Conservation (phyloP, 805 yeast species). For the Ogataea methanolica region DNA sequence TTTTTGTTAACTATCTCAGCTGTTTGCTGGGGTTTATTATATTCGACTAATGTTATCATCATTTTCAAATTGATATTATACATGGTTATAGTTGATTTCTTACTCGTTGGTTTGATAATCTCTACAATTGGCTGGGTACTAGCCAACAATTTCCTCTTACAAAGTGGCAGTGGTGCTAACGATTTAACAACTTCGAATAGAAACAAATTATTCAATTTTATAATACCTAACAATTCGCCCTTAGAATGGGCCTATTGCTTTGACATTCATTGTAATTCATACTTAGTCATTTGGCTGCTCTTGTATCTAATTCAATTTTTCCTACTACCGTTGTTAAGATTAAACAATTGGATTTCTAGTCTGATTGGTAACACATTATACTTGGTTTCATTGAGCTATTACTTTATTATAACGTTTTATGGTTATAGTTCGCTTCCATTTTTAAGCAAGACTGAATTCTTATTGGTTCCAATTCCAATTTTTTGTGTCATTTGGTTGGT, state of each 20-base stretch:
- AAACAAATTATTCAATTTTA: constrained; percentile 25
- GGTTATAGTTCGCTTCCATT: constrained; percentile 81
- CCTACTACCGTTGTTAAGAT: constrained; percentile 63
- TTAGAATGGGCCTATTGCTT: constrained; percentile 94
- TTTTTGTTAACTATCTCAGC: constrained; percentile 67
- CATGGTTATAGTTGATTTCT: constrained; percentile 83
- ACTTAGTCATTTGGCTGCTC: constrained; percentile 70
- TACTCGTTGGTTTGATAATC: constrained; percentile 60
- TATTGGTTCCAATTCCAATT: constrained; percentile 60
- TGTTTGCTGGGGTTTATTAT: constrained; percentile 85
- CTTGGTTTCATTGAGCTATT: constrained; percentile 67
- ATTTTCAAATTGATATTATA: constrained; percentile 65
- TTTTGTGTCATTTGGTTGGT: constrained; percentile 55
- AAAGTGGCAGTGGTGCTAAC: constrained; percentile 7
- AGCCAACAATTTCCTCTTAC: constrained; percentile 54
- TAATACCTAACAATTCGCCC: constrained; percentile 31
- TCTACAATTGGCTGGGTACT: constrained; percentile 73
- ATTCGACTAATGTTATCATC: constrained; percentile 57
- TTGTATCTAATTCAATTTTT: constrained; percentile 72
- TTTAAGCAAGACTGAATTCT: constrained; percentile 56
- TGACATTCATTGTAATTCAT: constrained; percentile 92
- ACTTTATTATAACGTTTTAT: constrained; percentile 75
- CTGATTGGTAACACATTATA: constrained; percentile 77
- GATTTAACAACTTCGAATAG: neutral
- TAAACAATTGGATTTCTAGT: constrained; percentile 61